A percentile compares a stretch with the other conserved stretches of the same genome.
Evolutionary conservation across 2,329 filamentous ascomycete genomes (phyloP).

Genomic region (Neurospora sp.): DNA sequence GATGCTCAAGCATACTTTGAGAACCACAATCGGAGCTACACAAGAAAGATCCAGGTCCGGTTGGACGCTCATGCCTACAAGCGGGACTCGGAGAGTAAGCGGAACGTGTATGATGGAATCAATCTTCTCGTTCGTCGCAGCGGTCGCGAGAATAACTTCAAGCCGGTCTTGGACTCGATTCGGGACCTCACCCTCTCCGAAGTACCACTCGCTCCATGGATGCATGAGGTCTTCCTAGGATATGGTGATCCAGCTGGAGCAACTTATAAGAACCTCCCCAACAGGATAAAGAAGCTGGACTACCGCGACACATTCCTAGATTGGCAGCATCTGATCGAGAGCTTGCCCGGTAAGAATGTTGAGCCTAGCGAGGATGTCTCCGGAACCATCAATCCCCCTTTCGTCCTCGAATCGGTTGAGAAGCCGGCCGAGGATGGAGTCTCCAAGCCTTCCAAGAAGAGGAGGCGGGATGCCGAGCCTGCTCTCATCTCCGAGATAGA

Average conservation of each 20-base stretch:
- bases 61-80: conserved; percentile 73
- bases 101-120: conserved; percentile 71
- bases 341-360: conserved; percentile 76
- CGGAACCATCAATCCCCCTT: conserved; percentile 75
- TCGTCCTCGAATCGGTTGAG: conserved; percentile 62
- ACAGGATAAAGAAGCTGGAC: conserved; percentile 69
- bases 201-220: conserved; percentile 77
- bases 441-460: conserved; percentile 68
- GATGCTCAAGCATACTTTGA: conserved; percentile 53
- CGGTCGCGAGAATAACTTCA: conserved; percentile 94
- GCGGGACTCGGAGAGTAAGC: conserved; percentile 65
- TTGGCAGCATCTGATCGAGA: conserved; percentile 89
- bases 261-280: conserved; percentile 72
- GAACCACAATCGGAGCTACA: conserved; percentile 48
- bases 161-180: conserved; percentile 83
- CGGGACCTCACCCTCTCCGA: conserved; percentile 76
- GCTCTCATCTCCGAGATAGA: conserved; percentile 52
- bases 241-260: conserved; percentile 89
- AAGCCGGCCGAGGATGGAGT: conserved; percentile 40
- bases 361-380: conserved; percentile 64
- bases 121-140: conserved; percentile 78
- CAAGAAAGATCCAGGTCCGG: conserved; percentile 66
- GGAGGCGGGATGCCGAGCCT: conserved; percentile 67
- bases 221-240: conserved; percentile 95
- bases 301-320: conserved; percentile 91